Conservation (phyloP, 805 yeast genomes). For the Lachancea waltii region DNA sequence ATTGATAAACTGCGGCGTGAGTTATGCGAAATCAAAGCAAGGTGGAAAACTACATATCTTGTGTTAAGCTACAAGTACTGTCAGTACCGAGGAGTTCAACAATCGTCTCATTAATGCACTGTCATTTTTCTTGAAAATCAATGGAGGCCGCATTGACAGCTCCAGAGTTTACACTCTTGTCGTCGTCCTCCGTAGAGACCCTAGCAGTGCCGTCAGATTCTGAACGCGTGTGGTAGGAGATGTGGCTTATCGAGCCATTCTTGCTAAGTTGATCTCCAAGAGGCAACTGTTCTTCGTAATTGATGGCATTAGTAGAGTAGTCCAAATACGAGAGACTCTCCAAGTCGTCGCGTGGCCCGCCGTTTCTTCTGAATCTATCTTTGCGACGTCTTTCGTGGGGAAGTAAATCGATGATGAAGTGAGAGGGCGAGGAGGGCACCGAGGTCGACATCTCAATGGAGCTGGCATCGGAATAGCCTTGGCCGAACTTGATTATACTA, state of each 20-base stretch:
- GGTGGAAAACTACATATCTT: too few species aligned
- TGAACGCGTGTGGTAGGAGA: slow-evolving; percentile 4
- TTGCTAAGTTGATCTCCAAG: background rate
- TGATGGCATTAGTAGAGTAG: slow-evolving; percentile 3
- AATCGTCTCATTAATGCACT: too few species aligned
- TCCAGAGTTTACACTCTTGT: background rate
- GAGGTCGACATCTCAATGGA: slow-evolving; percentile 1
- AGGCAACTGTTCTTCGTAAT: slow-evolving; percentile 6
- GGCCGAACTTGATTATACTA: background rate
- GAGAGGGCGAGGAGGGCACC: slow-evolving; percentile 12
- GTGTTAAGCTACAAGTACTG: too few species aligned
- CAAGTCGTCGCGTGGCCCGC: slow-evolving; percentile 2
- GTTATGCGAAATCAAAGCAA: too few species aligned
- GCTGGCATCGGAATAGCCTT: slow-evolving; percentile 1
- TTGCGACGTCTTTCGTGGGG: slow-evolving; percentile 14
- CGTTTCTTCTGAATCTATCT: slow-evolving; percentile 2
- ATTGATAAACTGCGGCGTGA: too few species aligned
- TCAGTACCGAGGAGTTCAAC: too few species aligned
- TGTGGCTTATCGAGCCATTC: background rate
- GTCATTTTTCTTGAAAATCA: background rate
- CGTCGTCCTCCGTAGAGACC: background rate
- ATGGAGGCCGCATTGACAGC: background rate
- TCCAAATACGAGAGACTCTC: slow-evolving; percentile 4
- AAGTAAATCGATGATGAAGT: slow-evolving; percentile 20
- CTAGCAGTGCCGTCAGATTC: background rate